Base-by-base conservation (phyloP, 192 early-diverging fungal species). In the Coemansia sp. region DNA sequence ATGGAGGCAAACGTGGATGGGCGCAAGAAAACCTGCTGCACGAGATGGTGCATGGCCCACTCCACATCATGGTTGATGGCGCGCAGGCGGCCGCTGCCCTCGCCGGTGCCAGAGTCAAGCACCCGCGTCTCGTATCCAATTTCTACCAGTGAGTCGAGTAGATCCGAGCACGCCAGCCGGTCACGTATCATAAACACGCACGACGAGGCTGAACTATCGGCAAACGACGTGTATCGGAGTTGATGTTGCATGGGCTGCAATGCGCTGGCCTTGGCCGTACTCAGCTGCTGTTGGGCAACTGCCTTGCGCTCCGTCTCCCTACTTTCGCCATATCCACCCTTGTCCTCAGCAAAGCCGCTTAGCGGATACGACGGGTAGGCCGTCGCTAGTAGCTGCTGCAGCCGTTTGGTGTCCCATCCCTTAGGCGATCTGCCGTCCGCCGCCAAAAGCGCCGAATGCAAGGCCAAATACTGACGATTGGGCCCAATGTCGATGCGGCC, bases 21-120 rank as follows among this genome's bases (percentile, higher is more conserved):
- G 5, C 60, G 68, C 39, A 80, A 34, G 34, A 80, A 76, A 36
- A 80, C 78, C 41, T 76, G 73, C 31, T 60, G 65, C 18, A 68
- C 68, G 22, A 80, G 64, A 34, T 80, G 65, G 58, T 80, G 78
- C 61, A 80, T 77, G n/a, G 78, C 78, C 78, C 78, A 80, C 49
- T 76, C 71, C 37, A 77, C 53, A 32, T 80, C 73, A 46, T 80
- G 78, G 61, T 80, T 80, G 40, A 80, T 58, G 1, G 60, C 70
- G 6, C 77, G 68, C 52, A 75, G 58, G 5, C 68, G 56, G 26
- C 73, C 63, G 49, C 68, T 67, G 32, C 59, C 63, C 3, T 35
- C 39, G 17, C 59, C 68, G 5, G 46, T 47, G 14, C 56, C 68
- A 25, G 66, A 58, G n/a, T 68, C 65, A 15, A 68, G 41, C 21